Conservation (phyloP, 192 early-diverging fungal genomes). For the Coemansia sp. region DNA sequence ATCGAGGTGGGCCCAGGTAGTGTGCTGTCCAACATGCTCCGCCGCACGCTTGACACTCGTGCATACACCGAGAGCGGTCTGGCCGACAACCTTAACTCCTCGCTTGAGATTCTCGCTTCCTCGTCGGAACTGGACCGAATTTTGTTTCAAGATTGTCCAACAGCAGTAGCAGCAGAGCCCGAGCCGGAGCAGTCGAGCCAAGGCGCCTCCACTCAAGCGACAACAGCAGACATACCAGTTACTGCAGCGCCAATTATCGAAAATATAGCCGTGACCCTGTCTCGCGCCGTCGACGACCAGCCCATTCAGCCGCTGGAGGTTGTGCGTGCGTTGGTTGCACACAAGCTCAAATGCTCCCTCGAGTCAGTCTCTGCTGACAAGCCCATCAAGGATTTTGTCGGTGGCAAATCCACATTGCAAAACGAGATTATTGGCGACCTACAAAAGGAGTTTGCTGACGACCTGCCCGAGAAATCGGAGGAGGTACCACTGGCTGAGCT, state of each 20-base stretch:
- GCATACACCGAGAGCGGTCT: neutral
- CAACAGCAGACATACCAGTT: slow-evolving; percentile 55
- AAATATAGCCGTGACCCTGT: slow-evolving; percentile 51
- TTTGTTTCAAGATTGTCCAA: slow-evolving; percentile 51
- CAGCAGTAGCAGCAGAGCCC: neutral
- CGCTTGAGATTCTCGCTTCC: slow-evolving; percentile 71
- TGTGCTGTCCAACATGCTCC: slow-evolving; percentile 91
- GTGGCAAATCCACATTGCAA: slow-evolving; percentile 94
- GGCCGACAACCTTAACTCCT: neutral
- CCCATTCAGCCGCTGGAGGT: slow-evolving; percentile 84
- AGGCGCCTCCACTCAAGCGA: neutral
- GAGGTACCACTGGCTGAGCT: slow-evolving; percentile 82
- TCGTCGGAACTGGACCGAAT: slow-evolving; percentile 67
- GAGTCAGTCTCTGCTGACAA: slow-evolving; percentile 63
- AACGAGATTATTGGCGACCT: slow-evolving; percentile 98
- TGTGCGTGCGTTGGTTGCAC: slow-evolving; percentile 79
- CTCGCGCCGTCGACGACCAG: slow-evolving; percentile 70
- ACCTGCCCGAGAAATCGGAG: slow-evolving; percentile 87
- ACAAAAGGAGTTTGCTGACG: slow-evolving; percentile 89
- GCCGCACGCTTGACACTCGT: slow-evolving; percentile 72
- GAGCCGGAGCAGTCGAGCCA: neutral
- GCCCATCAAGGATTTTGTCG: slow-evolving; percentile 81
- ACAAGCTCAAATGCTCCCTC: slow-evolving; percentile 85
- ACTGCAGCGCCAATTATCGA: slow-evolving; percentile 64
- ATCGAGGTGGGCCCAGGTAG: slow-evolving; percentile 93